Evolutionary conservation across 2,329 filamentous ascomycete species (phyloP).

Genomic region (Cladosporium sp.): DNA sequence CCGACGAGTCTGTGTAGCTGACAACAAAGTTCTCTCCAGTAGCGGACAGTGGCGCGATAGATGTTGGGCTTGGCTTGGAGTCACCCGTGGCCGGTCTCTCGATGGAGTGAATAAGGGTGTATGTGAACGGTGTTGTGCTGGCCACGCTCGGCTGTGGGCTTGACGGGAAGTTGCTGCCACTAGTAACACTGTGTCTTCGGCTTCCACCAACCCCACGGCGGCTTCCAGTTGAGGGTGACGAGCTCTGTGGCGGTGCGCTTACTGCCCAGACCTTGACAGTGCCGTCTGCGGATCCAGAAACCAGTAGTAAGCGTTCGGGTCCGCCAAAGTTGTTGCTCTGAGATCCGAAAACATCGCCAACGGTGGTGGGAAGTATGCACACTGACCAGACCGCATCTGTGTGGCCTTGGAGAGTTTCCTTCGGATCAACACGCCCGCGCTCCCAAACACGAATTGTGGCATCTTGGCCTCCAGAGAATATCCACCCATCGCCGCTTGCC

Average conservation of each 20-base stretch:
- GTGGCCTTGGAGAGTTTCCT: constrained; percentile 90
- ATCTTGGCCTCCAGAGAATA: constrained; percentile 96
- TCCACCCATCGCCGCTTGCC: constrained; percentile 91
- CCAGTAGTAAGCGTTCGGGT: constrained; percentile 84
- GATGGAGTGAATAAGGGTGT: constrained; percentile 87
- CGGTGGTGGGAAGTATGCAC: constrained; percentile 83
- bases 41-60: constrained; percentile 83
- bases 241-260: constrained; percentile 82
- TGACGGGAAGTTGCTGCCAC: constrained; percentile 86
- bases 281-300: constrained; percentile 87
- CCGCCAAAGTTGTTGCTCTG: constrained; percentile 69
- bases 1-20: constrained; percentile 84
- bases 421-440: constrained; percentile 88
- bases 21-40: constrained; percentile 89
- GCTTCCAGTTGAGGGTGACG: constrained; percentile 74
- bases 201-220: constrained; percentile 72
- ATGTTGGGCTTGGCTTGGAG: constrained; percentile 71
- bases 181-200: constrained; percentile 89
- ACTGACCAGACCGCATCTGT: constrained; percentile 96
- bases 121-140: constrained; percentile 81
- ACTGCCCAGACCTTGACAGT: constrained; percentile 93
- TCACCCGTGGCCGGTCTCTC: constrained; percentile 59
- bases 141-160: constrained; percentile 87
- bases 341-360: constrained; percentile 76
- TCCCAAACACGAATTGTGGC: constrained; percentile 94